A percentile compares a stretch with the other conserved stretches of the same genome.
phyloP scores from a whole-genome alignment of 768 basidiomycete species.

The Boletus rubescentipes region DNA sequence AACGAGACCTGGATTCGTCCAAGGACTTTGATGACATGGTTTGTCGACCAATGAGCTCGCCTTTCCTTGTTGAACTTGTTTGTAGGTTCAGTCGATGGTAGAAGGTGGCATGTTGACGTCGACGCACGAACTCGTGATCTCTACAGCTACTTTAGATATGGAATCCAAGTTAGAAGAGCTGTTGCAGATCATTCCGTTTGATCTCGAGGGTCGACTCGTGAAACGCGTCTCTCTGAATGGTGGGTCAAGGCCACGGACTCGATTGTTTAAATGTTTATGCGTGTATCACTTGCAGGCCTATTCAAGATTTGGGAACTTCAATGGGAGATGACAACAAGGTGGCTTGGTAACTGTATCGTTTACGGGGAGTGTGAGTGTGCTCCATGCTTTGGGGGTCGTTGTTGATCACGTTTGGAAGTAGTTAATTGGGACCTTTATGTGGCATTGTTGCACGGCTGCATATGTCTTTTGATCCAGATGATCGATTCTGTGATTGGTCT shows the following conservation, averaged over 20 bases:
- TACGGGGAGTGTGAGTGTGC: conserved; percentile 48
- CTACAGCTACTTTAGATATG: conserved; percentile 51
- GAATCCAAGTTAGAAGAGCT: conserved; percentile 53
- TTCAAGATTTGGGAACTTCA: conserved; percentile 24
- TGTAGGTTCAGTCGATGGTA: conserved; percentile 50
- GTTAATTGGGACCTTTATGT: conserved; percentile 59
- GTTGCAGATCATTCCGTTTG: conserved; percentile 45
- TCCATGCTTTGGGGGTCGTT: neutral
- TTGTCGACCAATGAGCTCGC: conserved; percentile 2
- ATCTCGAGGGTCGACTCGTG: conserved; percentile 58
- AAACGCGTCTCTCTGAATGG: conserved; percentile 46
- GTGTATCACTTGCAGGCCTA: conserved; percentile 16
- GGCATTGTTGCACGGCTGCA: conserved; percentile 41
- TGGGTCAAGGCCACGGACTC: conserved; percentile 30
- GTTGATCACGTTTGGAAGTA: conserved; percentile 24
- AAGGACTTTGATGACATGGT: conserved; percentile 66
- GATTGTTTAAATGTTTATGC: neutral
- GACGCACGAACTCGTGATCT: conserved; percentile 48
- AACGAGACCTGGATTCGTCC: conserved; percentile 37
- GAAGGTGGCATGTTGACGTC: conserved; percentile 41
- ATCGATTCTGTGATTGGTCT: conserved; percentile 31
- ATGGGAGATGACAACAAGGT: conserved; percentile 23
- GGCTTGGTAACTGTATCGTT: conserved; percentile 25
- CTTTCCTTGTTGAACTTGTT: neutral
- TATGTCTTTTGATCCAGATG: conserved; percentile 42